A percentile compares a stretch with the other conserved stretches of the same genome.
Conservation (phyloP, 257 asterid species). For the Cinchona pubescens region DNA sequence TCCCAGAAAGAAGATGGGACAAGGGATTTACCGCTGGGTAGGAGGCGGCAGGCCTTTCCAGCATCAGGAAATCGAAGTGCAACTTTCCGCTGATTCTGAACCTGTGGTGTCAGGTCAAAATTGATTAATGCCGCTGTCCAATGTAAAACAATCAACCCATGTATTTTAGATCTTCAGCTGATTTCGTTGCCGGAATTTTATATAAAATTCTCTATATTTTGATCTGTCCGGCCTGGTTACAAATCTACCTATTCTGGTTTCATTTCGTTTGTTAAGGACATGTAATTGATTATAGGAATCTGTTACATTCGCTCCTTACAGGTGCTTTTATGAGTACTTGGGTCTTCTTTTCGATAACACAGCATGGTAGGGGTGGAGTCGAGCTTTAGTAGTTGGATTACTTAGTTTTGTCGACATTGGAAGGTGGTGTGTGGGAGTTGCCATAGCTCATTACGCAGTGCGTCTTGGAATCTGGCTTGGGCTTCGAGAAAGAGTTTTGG, state of each 20-base stretch:
- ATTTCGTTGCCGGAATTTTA: not conserved
- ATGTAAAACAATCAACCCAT: not conserved
- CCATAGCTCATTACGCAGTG: too few relatives aligned
- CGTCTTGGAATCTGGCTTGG: too few relatives aligned
- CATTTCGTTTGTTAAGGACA: not conserved
- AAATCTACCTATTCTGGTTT: too few relatives aligned
- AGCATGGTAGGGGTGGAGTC: too few relatives aligned
- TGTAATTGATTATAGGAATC: too few relatives aligned
- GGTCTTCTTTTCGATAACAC: too few relatives aligned
- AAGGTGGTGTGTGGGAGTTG: too few relatives aligned
- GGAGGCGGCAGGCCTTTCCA: conserved; percentile 90
- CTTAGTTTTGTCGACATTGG: too few relatives aligned
- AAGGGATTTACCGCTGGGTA: conserved; percentile 54
- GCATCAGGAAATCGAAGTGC: conserved; percentile 91
- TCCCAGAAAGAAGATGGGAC: conserved; percentile 37
- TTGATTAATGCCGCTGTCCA: not conserved
- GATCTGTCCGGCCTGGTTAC: not conserved
- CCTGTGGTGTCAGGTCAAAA: not conserved
- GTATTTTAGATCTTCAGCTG: not conserved
- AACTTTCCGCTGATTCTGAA: conserved; percentile 47
- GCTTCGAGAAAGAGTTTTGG: too few relatives aligned
- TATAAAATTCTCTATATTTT: not conserved
- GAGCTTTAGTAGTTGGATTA: too few relatives aligned
- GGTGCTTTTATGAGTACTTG: not conserved
- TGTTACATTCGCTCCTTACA: not conserved